Evolutionary conservation across 2,329 filamentous ascomycete genomes (phyloP), one percentile per base, ranked within the genome.

Genomic region (Cytospora piceicola): DNA sequence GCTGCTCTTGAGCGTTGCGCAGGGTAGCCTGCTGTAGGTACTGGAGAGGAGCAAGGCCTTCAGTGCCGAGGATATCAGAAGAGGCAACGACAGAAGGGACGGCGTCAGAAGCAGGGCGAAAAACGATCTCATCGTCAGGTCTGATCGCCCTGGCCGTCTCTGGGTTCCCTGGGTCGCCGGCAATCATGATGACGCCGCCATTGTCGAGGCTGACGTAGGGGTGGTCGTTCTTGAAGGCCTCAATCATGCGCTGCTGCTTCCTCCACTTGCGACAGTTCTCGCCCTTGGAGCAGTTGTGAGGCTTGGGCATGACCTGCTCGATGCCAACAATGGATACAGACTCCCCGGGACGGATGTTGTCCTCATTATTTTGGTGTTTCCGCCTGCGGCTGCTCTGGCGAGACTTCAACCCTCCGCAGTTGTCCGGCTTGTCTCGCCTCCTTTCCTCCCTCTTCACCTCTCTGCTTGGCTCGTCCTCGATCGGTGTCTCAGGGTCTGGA

Each of bases 301-400:
- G 87, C 78, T 92, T 94, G 6, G 93, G 93, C 63, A 96, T 84
- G 62, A 95, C 81, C 76, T 96, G 92, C 78, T 97, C 93, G 69
- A 96, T 96, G 32, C 91, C 93, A 39, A 97, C 93, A 71, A 96
- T 96, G 0, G 93, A 96, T 4, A 95, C 89, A 0, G 92, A 94
- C 75, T 96, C 92, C 66, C 89, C 85, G 2, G 92, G 92, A 1
- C 89, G 89, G 74, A 95, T 90, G 56, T 86, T 79, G 71, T 94
- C 90, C 69, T 88, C 86, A 61, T 80, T 76, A 15, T 80, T 76
- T 9, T 75, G 72, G 65, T 77, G 78, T 69, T 76, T 77, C 65
- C 75, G 77, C 51, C 75, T 74, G 55, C 76, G 76, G 53, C 76
- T 74, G 69, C 74, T 79, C 46, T 72, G 73, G 74, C 77, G 79